Conservation (phyloP, 2,329 filamentous ascomycete species). For the Neopestalotiopsis sp. region DNA sequence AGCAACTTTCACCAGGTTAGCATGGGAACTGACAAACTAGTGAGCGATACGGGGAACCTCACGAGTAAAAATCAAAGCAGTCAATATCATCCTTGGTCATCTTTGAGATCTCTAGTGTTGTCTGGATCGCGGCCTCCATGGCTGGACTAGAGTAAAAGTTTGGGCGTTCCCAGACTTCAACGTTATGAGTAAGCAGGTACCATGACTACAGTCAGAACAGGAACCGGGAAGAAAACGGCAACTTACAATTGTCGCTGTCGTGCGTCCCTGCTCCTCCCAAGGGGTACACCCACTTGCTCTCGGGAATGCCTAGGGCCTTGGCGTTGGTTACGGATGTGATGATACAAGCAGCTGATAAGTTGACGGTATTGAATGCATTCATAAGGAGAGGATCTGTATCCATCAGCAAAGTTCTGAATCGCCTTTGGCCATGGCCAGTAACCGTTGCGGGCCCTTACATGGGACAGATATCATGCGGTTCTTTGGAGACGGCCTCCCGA, state of each 20-base stretch:
- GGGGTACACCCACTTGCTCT: conserved; percentile 67
- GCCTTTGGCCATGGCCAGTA: background rate
- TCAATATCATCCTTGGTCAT: conserved; percentile 59
- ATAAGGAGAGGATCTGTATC: conserved; percentile 56
- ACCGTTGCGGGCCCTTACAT: conserved; percentile 43
- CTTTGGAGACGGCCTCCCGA: conserved; percentile 57
- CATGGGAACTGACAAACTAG: no score
- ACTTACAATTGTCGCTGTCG: conserved; percentile 47
- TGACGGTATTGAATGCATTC: conserved; percentile 76
- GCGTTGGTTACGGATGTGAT: conserved; percentile 64
- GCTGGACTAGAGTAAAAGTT: conserved; percentile 63
- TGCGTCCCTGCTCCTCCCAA: conserved; percentile 67
- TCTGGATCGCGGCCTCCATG: conserved; percentile 63
- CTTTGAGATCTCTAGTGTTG: conserved; percentile 53
- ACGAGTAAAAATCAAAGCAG: conserved; percentile 70
- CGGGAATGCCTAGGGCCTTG: conserved; percentile 56
- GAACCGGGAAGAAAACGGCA: background rate
- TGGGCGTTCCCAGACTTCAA: conserved; percentile 57
- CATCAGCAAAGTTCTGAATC: background rate
- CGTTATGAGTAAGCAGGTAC: background rate
- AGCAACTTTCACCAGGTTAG: background rate
- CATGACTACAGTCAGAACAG: no score
- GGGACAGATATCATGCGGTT: conserved; percentile 74
- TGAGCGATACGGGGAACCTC: conserved; percentile 62
- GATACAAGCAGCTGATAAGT: conserved; percentile 65